Conservation (phyloP, 2,329 filamentous ascomycete genomes). For the Ceratocystis lukuohia region DNA sequence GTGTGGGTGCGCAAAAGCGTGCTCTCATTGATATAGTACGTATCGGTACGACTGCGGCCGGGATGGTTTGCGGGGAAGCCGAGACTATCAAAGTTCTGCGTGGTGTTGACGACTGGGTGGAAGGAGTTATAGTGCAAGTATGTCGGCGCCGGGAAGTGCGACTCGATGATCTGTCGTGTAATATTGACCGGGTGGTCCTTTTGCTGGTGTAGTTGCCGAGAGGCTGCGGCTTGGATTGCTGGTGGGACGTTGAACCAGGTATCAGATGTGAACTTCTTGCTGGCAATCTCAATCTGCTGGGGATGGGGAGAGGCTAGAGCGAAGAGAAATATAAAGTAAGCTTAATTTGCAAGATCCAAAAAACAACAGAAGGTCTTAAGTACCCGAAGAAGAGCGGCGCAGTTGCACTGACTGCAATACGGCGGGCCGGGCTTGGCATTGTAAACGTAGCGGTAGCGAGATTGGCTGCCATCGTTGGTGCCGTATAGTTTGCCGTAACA, state of each 20-base stretch:
- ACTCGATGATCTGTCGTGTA: slow-evolving; percentile 84
- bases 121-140: slow-evolving; percentile 68
- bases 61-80: slow-evolving; percentile 82
- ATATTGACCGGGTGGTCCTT: slow-evolving; percentile 81
- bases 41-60: slow-evolving; percentile 76
- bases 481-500: slow-evolving; percentile 3
- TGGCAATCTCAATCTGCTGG: slow-evolving; percentile 42
- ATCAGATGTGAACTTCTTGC: slow-evolving; percentile 53
- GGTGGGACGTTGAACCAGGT: slow-evolving; percentile 73
- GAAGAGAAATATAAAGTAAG: slow-evolving; percentile 12
- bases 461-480: not conserved
- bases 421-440: not conserved
- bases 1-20: slow-evolving; percentile 88
- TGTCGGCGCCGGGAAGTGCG: slow-evolving; percentile 59
- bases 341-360: not conserved
- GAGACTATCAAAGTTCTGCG: slow-evolving; percentile 92
- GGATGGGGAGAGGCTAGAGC: slow-evolving; percentile 14
- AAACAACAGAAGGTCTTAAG: not conserved
- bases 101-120: slow-evolving; percentile 69
- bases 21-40: slow-evolving; percentile 80
- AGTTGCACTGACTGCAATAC: not conserved
- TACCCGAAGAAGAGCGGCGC: slow-evolving; percentile 13
- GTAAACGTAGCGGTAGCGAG: slow-evolving; percentile 1
- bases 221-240: slow-evolving; percentile 60
- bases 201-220: slow-evolving; percentile 75